Percentiles rank a stretch among this genome's conserved stretches.
phyloP scores from a whole-genome alignment of 2,329 filamentous ascomycete species.

The Neopestalotiopsis sp. region DNA sequence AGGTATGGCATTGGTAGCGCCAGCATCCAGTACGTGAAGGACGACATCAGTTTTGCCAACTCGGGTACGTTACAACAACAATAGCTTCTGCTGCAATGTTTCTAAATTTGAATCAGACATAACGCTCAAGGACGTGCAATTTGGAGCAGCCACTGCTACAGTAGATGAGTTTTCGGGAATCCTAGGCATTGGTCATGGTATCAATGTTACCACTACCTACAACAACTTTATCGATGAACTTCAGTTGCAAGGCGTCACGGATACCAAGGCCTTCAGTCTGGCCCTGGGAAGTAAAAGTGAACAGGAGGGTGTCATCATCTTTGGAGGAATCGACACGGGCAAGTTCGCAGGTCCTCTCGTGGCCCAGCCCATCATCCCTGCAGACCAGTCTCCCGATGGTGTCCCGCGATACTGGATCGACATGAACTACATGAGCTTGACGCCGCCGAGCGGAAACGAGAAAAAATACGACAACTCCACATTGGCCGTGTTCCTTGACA shows the following conservation, averaged over 20 bases:
- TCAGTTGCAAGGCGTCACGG: constrained; percentile 55
- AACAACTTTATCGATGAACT: constrained; percentile 59
- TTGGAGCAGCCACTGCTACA: constrained; percentile 65
- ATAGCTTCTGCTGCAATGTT: not conserved
- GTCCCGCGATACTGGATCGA: constrained; percentile 58
- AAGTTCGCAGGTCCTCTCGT: constrained; percentile 67
- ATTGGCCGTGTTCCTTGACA: constrained; percentile 70
- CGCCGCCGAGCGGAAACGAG: constrained; percentile 39
- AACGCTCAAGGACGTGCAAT: constrained; percentile 59
- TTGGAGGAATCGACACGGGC: constrained; percentile 69
- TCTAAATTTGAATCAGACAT: constrained; percentile 29
- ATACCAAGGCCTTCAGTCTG: constrained; percentile 67
- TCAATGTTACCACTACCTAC: constrained; percentile 51
- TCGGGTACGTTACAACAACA: constrained; percentile 31
- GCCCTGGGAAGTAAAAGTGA: constrained; percentile 67
- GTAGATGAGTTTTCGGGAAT: constrained; percentile 62
- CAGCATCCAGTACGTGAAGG: constrained; percentile 54
- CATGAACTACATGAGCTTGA: constrained; percentile 50
- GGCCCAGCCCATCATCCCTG: constrained; percentile 64
- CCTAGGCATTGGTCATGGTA: constrained; percentile 75
- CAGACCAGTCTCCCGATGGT: constrained; percentile 57
- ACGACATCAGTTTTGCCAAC: constrained; percentile 49
- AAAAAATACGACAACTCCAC: constrained; percentile 42
- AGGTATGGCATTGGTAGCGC: constrained; percentile 57
- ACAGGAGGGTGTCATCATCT: constrained; percentile 67